phyloP scores from a whole-genome alignment of 345 rosid species.

The Populus deltoides region DNA sequence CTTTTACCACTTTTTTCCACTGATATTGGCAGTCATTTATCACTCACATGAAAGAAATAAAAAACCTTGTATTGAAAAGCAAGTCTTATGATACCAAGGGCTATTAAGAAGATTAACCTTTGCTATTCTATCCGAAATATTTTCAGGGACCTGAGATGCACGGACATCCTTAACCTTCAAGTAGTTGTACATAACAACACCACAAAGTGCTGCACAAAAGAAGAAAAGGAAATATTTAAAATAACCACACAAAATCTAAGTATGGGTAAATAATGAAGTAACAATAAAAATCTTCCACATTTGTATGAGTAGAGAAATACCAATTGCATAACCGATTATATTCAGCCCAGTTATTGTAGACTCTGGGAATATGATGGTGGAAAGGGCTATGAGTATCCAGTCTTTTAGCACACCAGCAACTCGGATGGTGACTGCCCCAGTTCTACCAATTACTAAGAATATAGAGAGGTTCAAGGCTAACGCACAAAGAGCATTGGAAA shows the following conservation, averaged over 20 bases:
- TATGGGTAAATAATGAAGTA: not conserved
- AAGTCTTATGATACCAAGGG: slow-evolving; percentile 6
- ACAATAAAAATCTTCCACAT: not conserved
- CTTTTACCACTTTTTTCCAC: not conserved
- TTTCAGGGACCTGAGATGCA: slow-evolving; percentile 67
- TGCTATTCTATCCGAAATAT: slow-evolving; percentile 65
- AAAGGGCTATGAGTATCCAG: slow-evolving; percentile 96
- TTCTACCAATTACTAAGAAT: slow-evolving; percentile 92
- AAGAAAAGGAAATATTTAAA: not conserved
- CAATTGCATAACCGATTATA: slow-evolving; percentile 88
- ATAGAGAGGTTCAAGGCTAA: slow-evolving; percentile 85
- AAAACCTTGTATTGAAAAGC: not conserved
- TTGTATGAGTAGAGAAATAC: slow-evolving; percentile 36
- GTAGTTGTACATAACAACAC: slow-evolving; percentile 94
- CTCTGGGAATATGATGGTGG: slow-evolving; percentile 85
- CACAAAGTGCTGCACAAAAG: slow-evolving; percentile 67
- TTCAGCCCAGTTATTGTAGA: slow-evolving; percentile 90
- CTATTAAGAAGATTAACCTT: slow-evolving; percentile 54
- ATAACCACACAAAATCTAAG: not conserved
- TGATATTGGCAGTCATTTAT: not conserved
- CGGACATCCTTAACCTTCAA: slow-evolving; percentile 74
- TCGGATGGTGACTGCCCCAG: slow-evolving; percentile 89
- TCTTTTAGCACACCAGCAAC: slow-evolving; percentile 98
- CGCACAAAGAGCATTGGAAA: slow-evolving; percentile 93
- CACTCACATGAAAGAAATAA: not conserved